Conservation (phyloP, 805 yeast species). For the Candida anglica region DNA sequence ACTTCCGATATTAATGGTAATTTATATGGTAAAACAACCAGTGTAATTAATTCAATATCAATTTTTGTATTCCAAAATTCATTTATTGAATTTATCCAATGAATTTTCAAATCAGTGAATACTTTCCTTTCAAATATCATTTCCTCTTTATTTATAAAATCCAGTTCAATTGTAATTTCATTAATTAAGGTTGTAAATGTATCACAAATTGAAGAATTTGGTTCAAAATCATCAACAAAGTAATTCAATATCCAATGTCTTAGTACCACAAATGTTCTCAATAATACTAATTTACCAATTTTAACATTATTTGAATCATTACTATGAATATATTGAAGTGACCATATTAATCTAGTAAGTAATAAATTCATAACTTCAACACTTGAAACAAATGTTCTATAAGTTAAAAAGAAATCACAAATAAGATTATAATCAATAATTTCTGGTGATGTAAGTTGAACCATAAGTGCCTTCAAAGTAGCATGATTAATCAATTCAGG, state of each 20-base stretch:
- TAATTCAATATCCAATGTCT: slow-evolving; percentile 90
- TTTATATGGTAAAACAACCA: slow-evolving; percentile 10
- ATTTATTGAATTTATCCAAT: slow-evolving; percentile 31
- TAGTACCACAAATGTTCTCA: slow-evolving; percentile 80
- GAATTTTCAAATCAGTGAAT: slow-evolving; percentile 35
- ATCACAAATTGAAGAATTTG: slow-evolving; percentile 30
- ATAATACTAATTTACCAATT: slow-evolving; percentile 61
- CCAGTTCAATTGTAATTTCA: slow-evolving; percentile 32
- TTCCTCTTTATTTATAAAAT: slow-evolving; percentile 14
- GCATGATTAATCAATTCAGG: slow-evolving; percentile 32
- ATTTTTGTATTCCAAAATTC: slow-evolving; percentile 28
- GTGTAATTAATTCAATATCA: slow-evolving; percentile 14
- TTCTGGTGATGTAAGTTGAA: slow-evolving; percentile 67
- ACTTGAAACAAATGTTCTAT: slow-evolving; percentile 64
- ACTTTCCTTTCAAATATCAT: slow-evolving; percentile 35
- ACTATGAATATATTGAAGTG: slow-evolving; percentile 43
- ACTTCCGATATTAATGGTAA: slow-evolving; percentile 27
- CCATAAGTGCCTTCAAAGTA: slow-evolving; percentile 45
- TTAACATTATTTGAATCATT: slow-evolving; percentile 20
- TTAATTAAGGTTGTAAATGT: slow-evolving; percentile 45
- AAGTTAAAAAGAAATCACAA: slow-evolving; percentile 84
- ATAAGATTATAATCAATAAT: slow-evolving; percentile 72
- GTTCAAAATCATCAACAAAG: slow-evolving; percentile 71
- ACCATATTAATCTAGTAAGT: slow-evolving; percentile 69
- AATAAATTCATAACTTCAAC: slow-evolving; percentile 56